Evolutionary conservation across 2,329 filamentous ascomycete genomes (phyloP).

Genomic region (Botrytis galanthina): DNA sequence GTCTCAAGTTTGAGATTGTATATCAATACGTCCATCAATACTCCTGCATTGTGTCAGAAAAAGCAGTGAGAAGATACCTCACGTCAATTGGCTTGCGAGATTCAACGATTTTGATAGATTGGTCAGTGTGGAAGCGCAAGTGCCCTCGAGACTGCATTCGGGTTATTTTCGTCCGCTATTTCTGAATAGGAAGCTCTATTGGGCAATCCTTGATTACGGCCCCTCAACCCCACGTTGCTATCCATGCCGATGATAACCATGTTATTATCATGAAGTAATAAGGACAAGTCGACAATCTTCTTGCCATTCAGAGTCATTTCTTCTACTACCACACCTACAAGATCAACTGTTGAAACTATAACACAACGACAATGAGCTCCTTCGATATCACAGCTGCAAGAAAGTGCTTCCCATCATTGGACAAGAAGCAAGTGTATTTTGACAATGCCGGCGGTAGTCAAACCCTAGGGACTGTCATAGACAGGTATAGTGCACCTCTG

Average conservation of each 20-base stretch:
- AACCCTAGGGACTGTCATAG: constrained; percentile 62
- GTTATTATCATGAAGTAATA: constrained; percentile 12
- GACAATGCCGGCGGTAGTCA: constrained; percentile 80
- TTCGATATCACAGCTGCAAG: constrained; percentile 58
- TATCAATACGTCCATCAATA: not conserved
- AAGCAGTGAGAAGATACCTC: constrained; percentile 3
- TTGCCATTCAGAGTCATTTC: not conserved
- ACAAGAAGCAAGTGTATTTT: constrained; percentile 66
- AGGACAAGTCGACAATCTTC: not conserved
- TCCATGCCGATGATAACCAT: not conserved
- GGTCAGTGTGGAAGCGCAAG: not conserved
- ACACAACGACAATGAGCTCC: constrained; percentile 28
- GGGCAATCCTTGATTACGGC: not conserved
- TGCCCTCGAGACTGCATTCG: not conserved
- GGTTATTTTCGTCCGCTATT: constrained; percentile 8
- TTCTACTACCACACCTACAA: not conserved
- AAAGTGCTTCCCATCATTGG: constrained; percentile 65
- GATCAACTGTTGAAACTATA: not conserved
- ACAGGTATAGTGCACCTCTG: constrained; percentile 48
- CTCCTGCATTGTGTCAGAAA: not conserved
- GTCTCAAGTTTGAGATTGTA: constrained; percentile 20
- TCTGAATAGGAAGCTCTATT: constrained; percentile 20
- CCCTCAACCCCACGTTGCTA: constrained; percentile 14
- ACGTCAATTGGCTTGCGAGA: constrained; percentile 12
- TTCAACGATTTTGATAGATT: not conserved